These are phyloP conservation scores for Penicillium psychrofluorescens DNA, from an alignment of 495 filamentous ascomycete species.

Conservation along the genomic window DNA sequence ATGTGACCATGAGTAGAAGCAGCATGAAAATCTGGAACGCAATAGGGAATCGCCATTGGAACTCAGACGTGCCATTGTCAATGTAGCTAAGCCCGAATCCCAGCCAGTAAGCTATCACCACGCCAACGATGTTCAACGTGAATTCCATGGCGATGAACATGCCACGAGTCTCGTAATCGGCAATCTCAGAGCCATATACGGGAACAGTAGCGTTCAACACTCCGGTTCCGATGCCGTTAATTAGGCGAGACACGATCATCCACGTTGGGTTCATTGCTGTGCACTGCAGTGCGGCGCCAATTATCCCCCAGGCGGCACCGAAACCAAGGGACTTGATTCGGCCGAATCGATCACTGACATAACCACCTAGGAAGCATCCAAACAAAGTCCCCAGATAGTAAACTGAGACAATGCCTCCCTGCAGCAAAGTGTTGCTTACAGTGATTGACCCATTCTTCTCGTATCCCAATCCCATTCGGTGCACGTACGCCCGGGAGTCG, in stretches of 20 bases:
- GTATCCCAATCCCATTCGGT: slow-evolving; percentile 1
- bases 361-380: slow-evolving; percentile 2
- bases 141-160: slow-evolving; percentile 50
- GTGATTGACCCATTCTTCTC: not conserved
- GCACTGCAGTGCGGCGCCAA: slow-evolving; percentile 28
- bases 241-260: slow-evolving; percentile 35
- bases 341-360: not conserved
- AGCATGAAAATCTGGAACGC: slow-evolving; percentile 46
- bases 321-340: slow-evolving; percentile 2
- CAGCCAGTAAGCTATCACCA: slow-evolving; percentile 55
- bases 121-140: slow-evolving; percentile 52
- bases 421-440: slow-evolving; percentile 43
- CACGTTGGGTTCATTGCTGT: slow-evolving; percentile 16
- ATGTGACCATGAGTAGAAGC: slow-evolving; percentile 32
- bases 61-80: slow-evolving; percentile 8
- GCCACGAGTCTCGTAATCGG: slow-evolving; percentile 53
- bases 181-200: slow-evolving; percentile 51
- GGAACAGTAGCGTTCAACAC: slow-evolving; percentile 52
- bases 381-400: slow-evolving; percentile 40
- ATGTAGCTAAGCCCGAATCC: slow-evolving; percentile 27
- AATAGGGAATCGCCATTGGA: slow-evolving; percentile 42
- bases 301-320: slow-evolving; percentile 5
- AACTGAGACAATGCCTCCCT: slow-evolving; percentile 54
- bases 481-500: not conserved
- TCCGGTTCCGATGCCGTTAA: slow-evolving; percentile 54